Percentiles rank a stretch among this genome's conserved stretches.
Evolutionary conservation across 2,329 filamentous ascomycete genomes (phyloP).

Genomic region (Gremmenia infestans): DNA sequence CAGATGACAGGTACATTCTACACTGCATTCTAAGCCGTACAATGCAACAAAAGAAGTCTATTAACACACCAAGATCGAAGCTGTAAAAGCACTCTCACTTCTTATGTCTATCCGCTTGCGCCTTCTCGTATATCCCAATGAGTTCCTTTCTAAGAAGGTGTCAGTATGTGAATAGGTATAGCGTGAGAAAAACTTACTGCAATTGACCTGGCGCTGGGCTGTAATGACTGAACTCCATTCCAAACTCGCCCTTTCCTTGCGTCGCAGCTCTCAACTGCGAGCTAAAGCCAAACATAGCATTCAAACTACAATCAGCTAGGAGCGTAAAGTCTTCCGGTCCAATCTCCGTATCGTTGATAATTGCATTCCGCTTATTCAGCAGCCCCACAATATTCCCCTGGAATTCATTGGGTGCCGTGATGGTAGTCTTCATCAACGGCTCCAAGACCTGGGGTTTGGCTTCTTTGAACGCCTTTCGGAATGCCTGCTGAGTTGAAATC

Average conservation of each 20-base stretch:
- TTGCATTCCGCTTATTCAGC: constrained; percentile 93
- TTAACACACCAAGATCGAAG: constrained; percentile 7
- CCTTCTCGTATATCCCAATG: constrained; percentile 63
- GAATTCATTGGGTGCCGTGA: constrained; percentile 94
- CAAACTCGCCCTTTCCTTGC: constrained; percentile 97
- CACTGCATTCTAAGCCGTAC: background rate
- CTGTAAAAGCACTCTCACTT: constrained; percentile 20
- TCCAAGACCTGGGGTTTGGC: constrained; percentile 83
- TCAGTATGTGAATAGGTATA: background rate
- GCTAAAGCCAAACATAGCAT: constrained; percentile 97
- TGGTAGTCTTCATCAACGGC: constrained; percentile 96
- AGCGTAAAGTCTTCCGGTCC: constrained; percentile 92
- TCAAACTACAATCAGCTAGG: constrained; percentile 85
- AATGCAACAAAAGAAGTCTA: constrained; percentile 8
- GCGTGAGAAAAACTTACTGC: constrained; percentile 58
- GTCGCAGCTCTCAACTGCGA: constrained; percentile 86
- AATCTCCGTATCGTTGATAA: constrained; percentile 93
- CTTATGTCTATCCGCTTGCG: constrained; percentile 49
- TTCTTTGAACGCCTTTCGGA: constrained; percentile 85
- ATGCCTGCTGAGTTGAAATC: constrained; percentile 90
- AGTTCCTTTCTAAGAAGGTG: constrained; percentile 51
- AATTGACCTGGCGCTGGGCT: constrained; percentile 79
- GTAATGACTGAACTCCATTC: constrained; percentile 98
- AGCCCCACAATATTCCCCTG: constrained; percentile 93
- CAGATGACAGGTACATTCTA: background rate